Evolutionary conservation across 1,139 yeast species (phyloP), one percentile per base, ranked within the genome.

Genomic region (Wickerhamomyces sp.): DNA sequence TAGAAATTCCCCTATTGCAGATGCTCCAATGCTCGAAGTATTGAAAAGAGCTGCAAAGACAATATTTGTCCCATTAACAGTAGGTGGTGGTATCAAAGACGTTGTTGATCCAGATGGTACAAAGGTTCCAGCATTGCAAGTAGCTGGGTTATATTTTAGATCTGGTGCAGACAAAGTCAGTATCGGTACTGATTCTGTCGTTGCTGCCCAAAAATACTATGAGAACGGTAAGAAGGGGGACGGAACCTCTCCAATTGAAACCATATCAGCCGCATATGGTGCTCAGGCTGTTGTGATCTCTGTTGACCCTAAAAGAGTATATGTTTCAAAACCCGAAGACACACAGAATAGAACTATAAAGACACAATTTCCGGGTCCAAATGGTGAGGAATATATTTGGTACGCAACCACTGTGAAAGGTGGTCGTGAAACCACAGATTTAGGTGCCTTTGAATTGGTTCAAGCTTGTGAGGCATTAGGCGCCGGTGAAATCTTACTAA

Each of bases 161-260:
- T 86, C 97, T 0, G 98, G 98, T 41, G 98, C 98, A 12, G 98
- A 92, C 63, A 92, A 92, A 60, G 95, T 92, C 5, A 86, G 96
- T 39, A 92, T 92, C 57, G 98, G 98, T 12, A 80, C 95, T n/a
- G 98, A 92, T 66, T 95, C 98, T 0, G 98, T 92, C 1, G 61
- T 65, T 35, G 95, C 95, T 30, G 97, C 97, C 5, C 96, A 89
- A 57, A 70, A 74, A 32, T 92, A 70, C 60, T 86, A 84, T 60
- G 74, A 72, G 2, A 70, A 70, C 36, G 80, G 80, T 33, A 63
- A 67, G 27, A 61, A 58, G 34, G 79, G 83, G 32, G 74, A 76
- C 31, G 97, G 97, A 0, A 70, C 66, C 1, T 73, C 95, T 0
- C 96, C 98, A 9, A 89, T 92, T 48, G 98, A 92, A 61, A 80